Percentiles rank a stretch among this genome's conserved stretches.
Conservation (phyloP, 177 flowering plant genomes). For the Vitis hybrid region DNA sequence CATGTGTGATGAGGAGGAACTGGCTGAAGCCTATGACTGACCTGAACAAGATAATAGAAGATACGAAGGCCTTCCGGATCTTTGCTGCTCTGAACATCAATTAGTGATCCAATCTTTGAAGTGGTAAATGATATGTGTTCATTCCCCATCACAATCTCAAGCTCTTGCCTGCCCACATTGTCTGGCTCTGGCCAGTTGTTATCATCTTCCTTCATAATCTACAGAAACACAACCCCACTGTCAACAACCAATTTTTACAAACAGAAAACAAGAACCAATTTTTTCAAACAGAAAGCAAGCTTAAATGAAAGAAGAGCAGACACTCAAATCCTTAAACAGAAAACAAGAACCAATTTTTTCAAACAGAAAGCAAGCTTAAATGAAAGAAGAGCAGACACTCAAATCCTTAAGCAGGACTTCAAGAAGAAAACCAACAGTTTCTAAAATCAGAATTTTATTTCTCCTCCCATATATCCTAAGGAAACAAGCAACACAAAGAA, state of each 20-base stretch:
- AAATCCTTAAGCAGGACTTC: no score
- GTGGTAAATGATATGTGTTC: constrained; percentile 97
- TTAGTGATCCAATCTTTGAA: constrained; percentile 93
- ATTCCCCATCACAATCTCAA: constrained; percentile 98
- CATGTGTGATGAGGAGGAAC: neutral
- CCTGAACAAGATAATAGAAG: constrained; percentile 97
- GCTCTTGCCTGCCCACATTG: constrained; percentile 89
- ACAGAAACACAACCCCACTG: constrained; percentile 1
- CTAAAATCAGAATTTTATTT: no score
- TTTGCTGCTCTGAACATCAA: constrained; percentile 92
- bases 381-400: no score
- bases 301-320: neutral
- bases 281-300: neutral
- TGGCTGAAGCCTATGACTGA: constrained; percentile 12
- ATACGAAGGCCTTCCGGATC: constrained; percentile 99
- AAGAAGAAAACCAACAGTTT: no score
- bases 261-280: neutral
- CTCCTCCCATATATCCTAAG: neutral
- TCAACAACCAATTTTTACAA: neutral
- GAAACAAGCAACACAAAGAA: neutral
- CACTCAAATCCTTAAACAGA: neutral
- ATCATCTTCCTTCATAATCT: constrained; percentile 99
- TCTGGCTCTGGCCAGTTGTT: constrained; percentile 97
- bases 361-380: neutral
- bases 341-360: neutral